Base-by-base conservation (phyloP, 257 asterid species). In the Solanum sejunctum region DNA sequence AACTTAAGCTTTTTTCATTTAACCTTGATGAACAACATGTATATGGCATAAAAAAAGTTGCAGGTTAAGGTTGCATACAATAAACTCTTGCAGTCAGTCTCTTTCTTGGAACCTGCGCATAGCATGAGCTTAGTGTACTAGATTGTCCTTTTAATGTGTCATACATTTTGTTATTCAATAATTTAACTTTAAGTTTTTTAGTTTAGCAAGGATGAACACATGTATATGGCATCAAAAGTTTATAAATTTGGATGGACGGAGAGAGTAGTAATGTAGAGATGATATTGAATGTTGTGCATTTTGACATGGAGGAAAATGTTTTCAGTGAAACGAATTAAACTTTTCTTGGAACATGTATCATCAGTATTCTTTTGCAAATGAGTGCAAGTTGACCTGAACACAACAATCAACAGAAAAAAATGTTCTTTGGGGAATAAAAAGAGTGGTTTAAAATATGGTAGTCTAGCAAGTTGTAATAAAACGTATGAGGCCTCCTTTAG, bases 371-470 rank as follows among this genome's bases (percentile, higher is more conserved):
- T 21, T 21, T 60, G 67, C 0, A 61, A 61, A 61, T 61, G 69
- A 61, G 28, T 1, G 15, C 39, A 61, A 61, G 7, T 1, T 2
- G 17, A 8, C 39, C 0, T 0, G 0, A 0, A 61, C 69, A 12
- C 39, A 10, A 60, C 0, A n/a, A 3, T 60, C 21, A 21, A 4
- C 0, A 18, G 26, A 1, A 11, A 61, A 20, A 10, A 58, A 2
- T 2, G 41, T 23, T 23, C 39, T 23, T 8, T 32, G 32, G 21
- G 49, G 43, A 41, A 67, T 67, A 39, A 0, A 39, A 67, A 69
- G 41, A 69, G 52, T 16, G 21, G 52, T 36, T 0, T 66, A 0
- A 39, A 69, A 69, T 36, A 9, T 69, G 0, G 26, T 32, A 67
- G 51, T 67, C 51, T 7, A 6, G 2, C 39, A 43, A n/a, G 57